A percentile compares a stretch with the other conserved stretches of the same genome.
phyloP scores from a whole-genome alignment of 1,284 basidiomycete genomes.

The Ceratorhiza oryzae-sativae region DNA sequence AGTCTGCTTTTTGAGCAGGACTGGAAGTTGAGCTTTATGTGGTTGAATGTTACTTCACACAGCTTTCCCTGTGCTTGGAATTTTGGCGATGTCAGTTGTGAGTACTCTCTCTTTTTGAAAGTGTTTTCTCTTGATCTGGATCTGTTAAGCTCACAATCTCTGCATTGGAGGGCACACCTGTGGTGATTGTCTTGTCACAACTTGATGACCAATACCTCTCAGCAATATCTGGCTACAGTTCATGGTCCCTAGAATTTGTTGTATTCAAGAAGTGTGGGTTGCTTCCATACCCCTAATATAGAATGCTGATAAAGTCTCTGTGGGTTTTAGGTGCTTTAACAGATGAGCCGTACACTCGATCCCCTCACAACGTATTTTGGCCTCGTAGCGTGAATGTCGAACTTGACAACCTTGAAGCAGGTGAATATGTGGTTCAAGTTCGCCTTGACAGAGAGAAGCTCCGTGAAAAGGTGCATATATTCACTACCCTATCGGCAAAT shows the following conservation, averaged over 20 bases:
- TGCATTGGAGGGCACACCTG: constrained; percentile 8
- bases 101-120: constrained; percentile 1
- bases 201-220: constrained; percentile 11
- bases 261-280: constrained; percentile 20
- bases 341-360: constrained; percentile 23
- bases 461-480: constrained; percentile 30
- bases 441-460: constrained; percentile 24
- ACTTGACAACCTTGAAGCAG: constrained; percentile 18
- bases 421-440: constrained; percentile 25
- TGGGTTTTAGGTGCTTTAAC: neutral
- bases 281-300: neutral
- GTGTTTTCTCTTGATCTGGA: neutral
- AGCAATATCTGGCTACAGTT: constrained; percentile 12
- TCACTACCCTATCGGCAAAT: too few relatives aligned
- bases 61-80: constrained; percentile 58
- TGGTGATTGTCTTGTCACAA: constrained; percentile 14
- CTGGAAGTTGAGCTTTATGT: constrained; percentile 35
- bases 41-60: constrained; percentile 35
- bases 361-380: constrained; percentile 19
- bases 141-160: constrained; percentile 16
- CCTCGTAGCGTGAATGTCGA: constrained; percentile 22
- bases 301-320: neutral
- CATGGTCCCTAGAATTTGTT: constrained; percentile 32
- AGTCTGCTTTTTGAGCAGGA: constrained; percentile 26
- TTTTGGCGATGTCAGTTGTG: constrained; percentile 54